phyloP scores from a whole-genome alignment of 2,329 filamentous ascomycete genomes.

The Hirsutella minnesotensis region DNA sequence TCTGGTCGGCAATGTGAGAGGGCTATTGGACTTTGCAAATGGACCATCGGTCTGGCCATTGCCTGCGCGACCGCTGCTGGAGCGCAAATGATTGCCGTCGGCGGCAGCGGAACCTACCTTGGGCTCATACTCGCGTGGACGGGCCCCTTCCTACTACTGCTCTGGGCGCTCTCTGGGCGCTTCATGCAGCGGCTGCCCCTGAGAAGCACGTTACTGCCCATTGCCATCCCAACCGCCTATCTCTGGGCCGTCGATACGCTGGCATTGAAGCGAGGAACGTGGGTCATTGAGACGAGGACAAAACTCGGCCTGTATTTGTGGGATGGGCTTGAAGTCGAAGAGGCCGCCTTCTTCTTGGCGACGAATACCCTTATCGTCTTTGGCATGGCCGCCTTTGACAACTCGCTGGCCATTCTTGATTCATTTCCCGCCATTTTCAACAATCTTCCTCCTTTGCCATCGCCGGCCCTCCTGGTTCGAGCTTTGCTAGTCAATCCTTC shows the following conservation, averaged over 20 bases:
- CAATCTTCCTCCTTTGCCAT: not conserved
- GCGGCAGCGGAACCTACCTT: slow-evolving; percentile 48
- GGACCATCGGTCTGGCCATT: not conserved
- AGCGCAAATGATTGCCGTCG: slow-evolving; percentile 5
- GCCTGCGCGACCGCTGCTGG: not conserved
- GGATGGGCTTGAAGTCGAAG: slow-evolving; percentile 58
- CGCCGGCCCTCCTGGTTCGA: too few species aligned
- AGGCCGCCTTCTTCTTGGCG: slow-evolving; percentile 60
- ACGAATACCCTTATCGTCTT: slow-evolving; percentile 61
- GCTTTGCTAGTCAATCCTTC: not conserved
- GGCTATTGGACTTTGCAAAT: not conserved
- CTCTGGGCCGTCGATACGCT: slow-evolving; percentile 63
- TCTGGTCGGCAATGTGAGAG: too few species aligned
- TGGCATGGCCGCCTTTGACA: slow-evolving; percentile 57
- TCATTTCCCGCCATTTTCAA: not conserved
- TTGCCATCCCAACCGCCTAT: slow-evolving; percentile 53
- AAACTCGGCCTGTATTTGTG: slow-evolving; percentile 54
- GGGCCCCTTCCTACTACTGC: too few species aligned
- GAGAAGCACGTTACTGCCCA: slow-evolving; percentile 49
- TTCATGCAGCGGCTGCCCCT: slow-evolving; percentile 3
- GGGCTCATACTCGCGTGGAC: slow-evolving; percentile 35
- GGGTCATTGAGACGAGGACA: slow-evolving; percentile 57
- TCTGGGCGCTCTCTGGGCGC: not conserved
- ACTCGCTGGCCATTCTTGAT: slow-evolving; percentile 49
- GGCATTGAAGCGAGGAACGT: slow-evolving; percentile 55